These are phyloP conservation scores for Globisporangium paddicum DNA, from an alignment of 352 stramenopile species.

Conservation along the genomic window DNA sequence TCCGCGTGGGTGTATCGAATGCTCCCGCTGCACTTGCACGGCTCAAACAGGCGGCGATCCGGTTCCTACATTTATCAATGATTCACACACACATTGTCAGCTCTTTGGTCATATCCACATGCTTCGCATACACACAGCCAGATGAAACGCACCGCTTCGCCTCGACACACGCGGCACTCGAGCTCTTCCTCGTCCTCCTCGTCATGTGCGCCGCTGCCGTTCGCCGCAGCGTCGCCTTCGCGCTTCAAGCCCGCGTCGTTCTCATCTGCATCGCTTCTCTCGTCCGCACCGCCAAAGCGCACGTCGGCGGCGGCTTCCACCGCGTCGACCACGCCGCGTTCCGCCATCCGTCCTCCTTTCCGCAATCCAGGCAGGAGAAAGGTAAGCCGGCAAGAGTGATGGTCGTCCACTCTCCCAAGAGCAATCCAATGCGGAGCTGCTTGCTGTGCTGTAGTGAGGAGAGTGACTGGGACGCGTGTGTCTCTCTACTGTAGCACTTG, in stretches of 20 bases:
- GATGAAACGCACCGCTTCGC: constrained; percentile 70
- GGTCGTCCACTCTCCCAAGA: background rate
- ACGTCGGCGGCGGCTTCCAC: constrained; percentile 5
- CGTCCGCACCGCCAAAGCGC: background rate
- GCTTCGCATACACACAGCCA: background rate
- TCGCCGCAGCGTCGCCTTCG: background rate
- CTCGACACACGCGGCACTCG: constrained; percentile 93
- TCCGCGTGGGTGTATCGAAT: constrained; percentile 94
- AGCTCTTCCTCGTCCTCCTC: constrained; percentile 71
- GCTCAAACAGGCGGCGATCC: constrained; percentile 68
- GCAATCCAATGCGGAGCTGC: background rate
- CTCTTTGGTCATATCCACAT: background rate
- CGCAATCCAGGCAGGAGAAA: background rate
- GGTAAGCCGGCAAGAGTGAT: background rate
- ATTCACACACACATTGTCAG: background rate
- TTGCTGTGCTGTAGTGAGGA: background rate
- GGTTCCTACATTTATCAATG: constrained; percentile 36
- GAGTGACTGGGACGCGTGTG: background rate
- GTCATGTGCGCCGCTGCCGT: background rate
- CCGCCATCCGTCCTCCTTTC: constrained; percentile 11
- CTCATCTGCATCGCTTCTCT: background rate
- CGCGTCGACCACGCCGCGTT: constrained; percentile 6
- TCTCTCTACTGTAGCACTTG: background rate
- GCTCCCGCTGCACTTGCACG: constrained; percentile 93
- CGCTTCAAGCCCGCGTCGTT: background rate